Conservation (phyloP, 768 basidiomycete genomes). For the Phylloporus sp. region DNA sequence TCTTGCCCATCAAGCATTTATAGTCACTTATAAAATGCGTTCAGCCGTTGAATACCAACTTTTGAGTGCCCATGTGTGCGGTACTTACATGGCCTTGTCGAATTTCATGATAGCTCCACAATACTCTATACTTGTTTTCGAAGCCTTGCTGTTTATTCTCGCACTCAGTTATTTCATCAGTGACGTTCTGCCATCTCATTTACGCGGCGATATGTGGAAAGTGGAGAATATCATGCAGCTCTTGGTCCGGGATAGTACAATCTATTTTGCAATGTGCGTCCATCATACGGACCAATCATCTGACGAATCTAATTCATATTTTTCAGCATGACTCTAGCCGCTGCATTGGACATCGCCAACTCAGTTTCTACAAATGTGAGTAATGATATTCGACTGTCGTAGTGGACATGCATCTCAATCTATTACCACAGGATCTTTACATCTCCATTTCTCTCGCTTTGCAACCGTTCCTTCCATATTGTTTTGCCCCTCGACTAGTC, state of each 20-base stretch:
- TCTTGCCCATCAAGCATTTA: neutral
- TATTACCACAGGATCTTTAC: constrained; percentile 4
- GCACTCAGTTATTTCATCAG: constrained; percentile 9
- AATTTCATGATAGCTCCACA: constrained; percentile 1
- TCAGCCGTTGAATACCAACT: too few relatives aligned
- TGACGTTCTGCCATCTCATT: neutral
- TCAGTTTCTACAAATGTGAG: neutral
- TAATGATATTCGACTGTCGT: neutral
- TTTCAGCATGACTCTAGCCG: constrained; percentile 3
- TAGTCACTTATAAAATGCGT: too few relatives aligned
- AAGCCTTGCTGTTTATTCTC: constrained; percentile 14
- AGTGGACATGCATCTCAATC: neutral
- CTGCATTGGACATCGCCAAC: neutral
- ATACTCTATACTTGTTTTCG: constrained; percentile 12
- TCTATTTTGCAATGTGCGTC: constrained; percentile 17
- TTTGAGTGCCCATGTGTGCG: constrained; percentile 1
- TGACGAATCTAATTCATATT: neutral
- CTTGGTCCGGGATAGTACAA: constrained; percentile 14
- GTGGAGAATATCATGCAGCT: constrained; percentile 8
- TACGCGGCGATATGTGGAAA: neutral
- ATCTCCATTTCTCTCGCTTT: constrained; percentile 11
- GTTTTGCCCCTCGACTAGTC: constrained; percentile 18
- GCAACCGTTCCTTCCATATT: constrained; percentile 14
- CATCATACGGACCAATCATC: neutral
- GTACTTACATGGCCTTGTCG: neutral